phyloP scores from a whole-genome alignment of 352 stramenopile species.

The Globisporangium orthogonon region DNA sequence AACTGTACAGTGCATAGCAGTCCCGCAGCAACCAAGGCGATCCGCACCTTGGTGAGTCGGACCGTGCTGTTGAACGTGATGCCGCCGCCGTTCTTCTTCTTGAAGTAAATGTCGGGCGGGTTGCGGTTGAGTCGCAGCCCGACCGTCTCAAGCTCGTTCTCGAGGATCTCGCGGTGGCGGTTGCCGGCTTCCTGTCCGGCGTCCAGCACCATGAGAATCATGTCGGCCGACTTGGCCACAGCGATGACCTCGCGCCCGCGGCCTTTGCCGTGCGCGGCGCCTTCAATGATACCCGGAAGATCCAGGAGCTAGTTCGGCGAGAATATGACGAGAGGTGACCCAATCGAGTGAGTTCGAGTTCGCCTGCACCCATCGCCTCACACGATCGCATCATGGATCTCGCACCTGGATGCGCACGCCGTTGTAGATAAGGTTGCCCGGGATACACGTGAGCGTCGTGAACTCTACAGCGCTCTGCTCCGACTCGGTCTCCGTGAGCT shows the following conservation, averaged over 20 bases:
- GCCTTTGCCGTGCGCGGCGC: slow-evolving; percentile 96
- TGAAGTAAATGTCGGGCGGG: slow-evolving; percentile 96
- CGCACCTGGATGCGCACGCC: slow-evolving; percentile 93
- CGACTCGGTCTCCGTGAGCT: slow-evolving; percentile 95
- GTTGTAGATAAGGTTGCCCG: slow-evolving; percentile 95
- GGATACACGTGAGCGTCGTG: slow-evolving; percentile 98
- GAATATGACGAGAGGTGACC: not conserved
- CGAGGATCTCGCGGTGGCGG: slow-evolving; percentile 94
- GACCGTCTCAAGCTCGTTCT: slow-evolving; percentile 98
- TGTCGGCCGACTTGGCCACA: slow-evolving; percentile 96
- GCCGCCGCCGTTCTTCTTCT: slow-evolving; percentile 92
- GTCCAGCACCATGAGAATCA: slow-evolving; percentile 99
- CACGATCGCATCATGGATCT: not conserved
- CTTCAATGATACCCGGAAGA: slow-evolving; percentile 99
- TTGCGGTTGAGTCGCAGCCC: slow-evolving; percentile 96
- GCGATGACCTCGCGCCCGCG: slow-evolving; percentile 98
- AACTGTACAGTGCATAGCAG: no score
- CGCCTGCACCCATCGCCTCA: not conserved
- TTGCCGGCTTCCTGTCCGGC: slow-evolving; percentile 98
- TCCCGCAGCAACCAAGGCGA: no score
- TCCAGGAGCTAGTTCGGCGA: slow-evolving; percentile 85
- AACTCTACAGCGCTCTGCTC: slow-evolving; percentile 97
- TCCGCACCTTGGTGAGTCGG: slow-evolving; percentile 88
- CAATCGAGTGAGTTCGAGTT: not conserved
- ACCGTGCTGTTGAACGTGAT: slow-evolving; percentile 96